Percentiles rank a stretch among this genome's conserved stretches.
Evolutionary conservation across 192 early-diverging fungal species (phyloP).

Genomic region (Linderina pennispora): DNA sequence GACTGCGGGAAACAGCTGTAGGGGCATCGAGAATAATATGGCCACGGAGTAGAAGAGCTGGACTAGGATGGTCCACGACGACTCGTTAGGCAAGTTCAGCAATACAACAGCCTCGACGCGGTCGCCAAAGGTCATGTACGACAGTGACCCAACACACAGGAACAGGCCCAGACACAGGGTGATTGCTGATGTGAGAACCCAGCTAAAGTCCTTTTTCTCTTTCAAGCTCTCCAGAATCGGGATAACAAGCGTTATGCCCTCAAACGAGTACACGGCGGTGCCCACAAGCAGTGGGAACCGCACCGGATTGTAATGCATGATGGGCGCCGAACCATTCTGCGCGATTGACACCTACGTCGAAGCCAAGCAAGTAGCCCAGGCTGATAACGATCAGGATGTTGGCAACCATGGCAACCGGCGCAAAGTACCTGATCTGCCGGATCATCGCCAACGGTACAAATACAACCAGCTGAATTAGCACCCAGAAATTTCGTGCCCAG

Average conservation of each 20-base stretch:
- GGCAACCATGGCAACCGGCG: slow-evolving; percentile 80
- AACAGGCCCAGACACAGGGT: slow-evolving; percentile 76
- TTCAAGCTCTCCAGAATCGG: slow-evolving; percentile 76
- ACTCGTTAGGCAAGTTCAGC: slow-evolving; percentile 74
- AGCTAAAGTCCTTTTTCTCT: slow-evolving; percentile 75
- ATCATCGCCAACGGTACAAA: slow-evolving; percentile 85
- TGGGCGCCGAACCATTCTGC: slow-evolving; percentile 50
- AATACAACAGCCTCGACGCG: slow-evolving; percentile 85
- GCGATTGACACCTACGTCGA: slow-evolving; percentile 51
- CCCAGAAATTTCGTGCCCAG: slow-evolving; percentile 68
- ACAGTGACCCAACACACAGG: slow-evolving; percentile 73
- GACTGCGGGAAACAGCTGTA: slow-evolving; percentile 90
- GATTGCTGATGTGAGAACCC: slow-evolving; percentile 73
- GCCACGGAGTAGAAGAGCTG: slow-evolving; percentile 88
- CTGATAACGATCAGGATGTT: slow-evolving; percentile 90
- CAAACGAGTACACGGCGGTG: slow-evolving; percentile 91
- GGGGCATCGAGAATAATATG: slow-evolving; percentile 91
- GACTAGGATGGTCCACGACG: slow-evolving; percentile 60
- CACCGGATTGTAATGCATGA: slow-evolving; percentile 71
- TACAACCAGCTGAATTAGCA: slow-evolving; percentile 67
- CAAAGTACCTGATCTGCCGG: slow-evolving; percentile 87
- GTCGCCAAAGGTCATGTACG: slow-evolving; percentile 85
- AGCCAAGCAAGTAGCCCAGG: slow-evolving; percentile 79
- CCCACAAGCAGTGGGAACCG: slow-evolving; percentile 88
- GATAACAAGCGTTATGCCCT: slow-evolving; percentile 80